Evolutionary conservation across 495 filamentous ascomycete genomes (phyloP), one percentile per base, ranked within the genome.

Genomic region (Aspergillus mulundensis): DNA sequence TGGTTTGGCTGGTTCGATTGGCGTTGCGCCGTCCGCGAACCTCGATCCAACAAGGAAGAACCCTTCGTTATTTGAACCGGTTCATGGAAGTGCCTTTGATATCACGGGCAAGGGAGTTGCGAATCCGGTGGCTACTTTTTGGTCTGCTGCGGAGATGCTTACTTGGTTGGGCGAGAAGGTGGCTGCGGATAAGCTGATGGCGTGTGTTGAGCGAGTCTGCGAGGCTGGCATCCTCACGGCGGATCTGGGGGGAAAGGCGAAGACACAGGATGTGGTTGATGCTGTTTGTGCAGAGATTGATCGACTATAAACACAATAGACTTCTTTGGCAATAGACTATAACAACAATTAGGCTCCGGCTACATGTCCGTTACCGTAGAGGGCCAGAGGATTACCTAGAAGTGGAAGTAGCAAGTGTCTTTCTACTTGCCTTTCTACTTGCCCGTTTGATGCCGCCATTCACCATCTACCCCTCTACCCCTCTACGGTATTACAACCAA

Each of bases 21-120:
- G 80, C 12, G 77, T 83, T 46, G 80, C 79, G 5, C 81, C 84
- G 12, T 80, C 78, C 0, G 79, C 75, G 50, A 86, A 87, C 56
- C 76, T 87, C 5, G 83, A 86, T 59, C 84, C 84, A 3, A 86
- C 81, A 3, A 68, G 84, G 41, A 53, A 77, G 66, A 76, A 77
- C 53, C 84, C 84, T 1, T 81, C 76, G 25, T 81, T 87, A 73
- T 87, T 87, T 58, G 84, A 86, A 71, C 83, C 83, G 0, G 85
- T 87, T 30, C 84, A 87, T 58, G 84, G 84, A 0, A 80, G 76
- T 38, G 84, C 84, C 1, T 85, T 85, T 12, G 87, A 89, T 59
- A 88, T 90, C 48, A 83, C 84, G 4, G 87, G 86, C 0, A 85
- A 84, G 66, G 86, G 85, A 0, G 73, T 88, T 25, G 87, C 87